These are phyloP conservation scores for Aspergillus olivimuriae DNA, from an alignment of 495 filamentous ascomycete genomes.

Conservation along the genomic window DNA sequence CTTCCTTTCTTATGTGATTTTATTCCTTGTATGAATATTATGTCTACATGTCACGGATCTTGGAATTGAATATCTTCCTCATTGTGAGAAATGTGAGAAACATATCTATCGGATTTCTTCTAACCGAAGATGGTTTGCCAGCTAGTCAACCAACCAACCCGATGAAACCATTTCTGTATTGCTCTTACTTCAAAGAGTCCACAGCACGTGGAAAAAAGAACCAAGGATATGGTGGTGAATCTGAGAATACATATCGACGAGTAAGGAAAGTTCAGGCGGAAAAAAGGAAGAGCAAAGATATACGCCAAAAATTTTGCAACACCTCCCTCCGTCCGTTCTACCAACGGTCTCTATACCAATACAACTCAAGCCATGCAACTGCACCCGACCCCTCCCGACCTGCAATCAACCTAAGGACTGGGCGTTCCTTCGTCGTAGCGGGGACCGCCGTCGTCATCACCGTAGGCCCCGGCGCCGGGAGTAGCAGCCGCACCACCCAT, in stretches of 20 bases:
- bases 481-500: slow-evolving; percentile 65
- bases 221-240: too few relatives aligned
- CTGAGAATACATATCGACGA: too few relatives aligned
- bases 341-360: neutral
- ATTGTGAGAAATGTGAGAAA: too few relatives aligned
- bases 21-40: too few relatives aligned
- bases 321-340: neutral
- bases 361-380: too few relatives aligned
- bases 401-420: slow-evolving; percentile 31
- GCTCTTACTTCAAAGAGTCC: too few relatives aligned
- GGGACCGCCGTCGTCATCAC: slow-evolving; percentile 51
- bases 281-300: neutral
- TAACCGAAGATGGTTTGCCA: too few relatives aligned
- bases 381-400: neutral
- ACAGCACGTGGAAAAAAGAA: neutral
- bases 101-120: too few relatives aligned
- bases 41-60: too few relatives aligned
- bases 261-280: neutral
- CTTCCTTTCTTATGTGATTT: too few relatives aligned
- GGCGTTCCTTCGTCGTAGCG: slow-evolving; percentile 51
- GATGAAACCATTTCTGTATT: neutral
- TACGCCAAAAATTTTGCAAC: neutral
- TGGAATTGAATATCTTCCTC: too few relatives aligned
- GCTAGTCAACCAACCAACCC: too few relatives aligned
- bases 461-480: slow-evolving; percentile 58